phyloP scores from a whole-genome alignment of 2,329 filamentous ascomycete genomes.

The Claviceps pazoutovae region DNA sequence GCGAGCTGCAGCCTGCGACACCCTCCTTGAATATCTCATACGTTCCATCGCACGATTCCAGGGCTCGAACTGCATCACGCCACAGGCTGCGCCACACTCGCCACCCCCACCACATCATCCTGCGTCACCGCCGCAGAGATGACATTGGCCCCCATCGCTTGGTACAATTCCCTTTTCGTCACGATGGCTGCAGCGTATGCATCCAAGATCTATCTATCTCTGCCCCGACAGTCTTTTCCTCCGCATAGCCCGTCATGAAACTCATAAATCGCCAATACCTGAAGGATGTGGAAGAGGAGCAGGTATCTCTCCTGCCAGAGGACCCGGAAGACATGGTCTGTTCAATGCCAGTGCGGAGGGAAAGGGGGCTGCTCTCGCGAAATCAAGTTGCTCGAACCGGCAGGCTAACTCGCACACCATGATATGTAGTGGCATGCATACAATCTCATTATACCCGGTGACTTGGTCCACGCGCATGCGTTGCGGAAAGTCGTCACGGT shows the following conservation, averaged over 20 bases:
- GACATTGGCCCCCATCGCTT: too few relatives aligned
- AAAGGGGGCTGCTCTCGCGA: background rate
- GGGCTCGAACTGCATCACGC: background rate
- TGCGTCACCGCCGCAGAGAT: too few relatives aligned
- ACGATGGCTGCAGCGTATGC: background rate
- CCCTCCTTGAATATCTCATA: too few relatives aligned
- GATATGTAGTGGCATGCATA: slow-evolving; percentile 41
- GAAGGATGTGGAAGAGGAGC: slow-evolving; percentile 25
- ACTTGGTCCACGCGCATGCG: slow-evolving; percentile 40
- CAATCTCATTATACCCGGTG: slow-evolving; percentile 41
- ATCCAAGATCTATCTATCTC: background rate
- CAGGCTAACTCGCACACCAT: slow-evolving; percentile 1
- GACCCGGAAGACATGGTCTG: slow-evolving; percentile 34
- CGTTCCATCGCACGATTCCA: too few relatives aligned
- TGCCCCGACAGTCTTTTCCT: background rate
- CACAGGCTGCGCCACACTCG: slow-evolving; percentile 1
- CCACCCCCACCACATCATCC: slow-evolving; percentile 5
- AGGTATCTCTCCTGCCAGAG: slow-evolving; percentile 28
- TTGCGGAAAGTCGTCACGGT: slow-evolving; percentile 39
- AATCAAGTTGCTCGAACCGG: slow-evolving; percentile 1
- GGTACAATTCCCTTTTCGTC: background rate
- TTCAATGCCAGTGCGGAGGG: background rate
- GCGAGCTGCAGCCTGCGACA: too few relatives aligned
- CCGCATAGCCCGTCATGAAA: slow-evolving; percentile 22
- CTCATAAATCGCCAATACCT: slow-evolving; percentile 23